Conservation (phyloP, 495 filamentous ascomycete genomes). For the Annulohypoxylon moriforme region DNA sequence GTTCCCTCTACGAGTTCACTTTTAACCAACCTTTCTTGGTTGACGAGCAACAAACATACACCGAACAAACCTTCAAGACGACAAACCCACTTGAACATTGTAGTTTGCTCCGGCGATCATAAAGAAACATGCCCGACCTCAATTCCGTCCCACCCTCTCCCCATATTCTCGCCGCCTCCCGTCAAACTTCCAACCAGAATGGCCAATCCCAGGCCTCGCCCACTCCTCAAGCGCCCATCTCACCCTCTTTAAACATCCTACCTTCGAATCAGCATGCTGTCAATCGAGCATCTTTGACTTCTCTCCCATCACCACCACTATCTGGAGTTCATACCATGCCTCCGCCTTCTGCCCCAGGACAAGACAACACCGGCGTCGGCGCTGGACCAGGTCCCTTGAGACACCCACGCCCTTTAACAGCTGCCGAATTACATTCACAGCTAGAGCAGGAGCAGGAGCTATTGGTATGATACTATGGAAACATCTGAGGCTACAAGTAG, state of each 20-base stretch:
- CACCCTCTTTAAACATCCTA: slow-evolving; percentile 59
- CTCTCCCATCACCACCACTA: slow-evolving; percentile 62
- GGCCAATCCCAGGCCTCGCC: slow-evolving; percentile 43
- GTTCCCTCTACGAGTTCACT: not conserved
- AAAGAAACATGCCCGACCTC: slow-evolving; percentile 64
- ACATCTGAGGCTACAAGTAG: not conserved
- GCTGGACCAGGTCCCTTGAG: slow-evolving; percentile 76
- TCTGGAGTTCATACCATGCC: slow-evolving; percentile 57
- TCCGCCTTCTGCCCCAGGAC: slow-evolving; percentile 42
- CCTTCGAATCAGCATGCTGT: slow-evolving; percentile 65
- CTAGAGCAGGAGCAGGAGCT: slow-evolving; percentile 95
- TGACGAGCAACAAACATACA: slow-evolving; percentile 5
- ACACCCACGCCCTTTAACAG: slow-evolving; percentile 85
- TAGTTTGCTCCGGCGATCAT: not conserved
- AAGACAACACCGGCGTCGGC: slow-evolving; percentile 68
- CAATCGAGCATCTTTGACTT: slow-evolving; percentile 59
- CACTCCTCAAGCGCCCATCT: slow-evolving; percentile 41
- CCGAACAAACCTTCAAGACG: not conserved
- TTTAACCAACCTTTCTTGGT: slow-evolving; percentile 7
- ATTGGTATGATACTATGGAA: slow-evolving; percentile 68
- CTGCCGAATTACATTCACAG: slow-evolving; percentile 85
- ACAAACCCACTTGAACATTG: slow-evolving; percentile 10
- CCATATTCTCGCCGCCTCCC: slow-evolving; percentile 53
- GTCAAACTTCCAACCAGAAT: slow-evolving; percentile 44
- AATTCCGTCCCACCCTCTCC: slow-evolving; percentile 69